phyloP scores from a whole-genome alignment of 441 rosid species.

The Francoa sonchifolia region DNA sequence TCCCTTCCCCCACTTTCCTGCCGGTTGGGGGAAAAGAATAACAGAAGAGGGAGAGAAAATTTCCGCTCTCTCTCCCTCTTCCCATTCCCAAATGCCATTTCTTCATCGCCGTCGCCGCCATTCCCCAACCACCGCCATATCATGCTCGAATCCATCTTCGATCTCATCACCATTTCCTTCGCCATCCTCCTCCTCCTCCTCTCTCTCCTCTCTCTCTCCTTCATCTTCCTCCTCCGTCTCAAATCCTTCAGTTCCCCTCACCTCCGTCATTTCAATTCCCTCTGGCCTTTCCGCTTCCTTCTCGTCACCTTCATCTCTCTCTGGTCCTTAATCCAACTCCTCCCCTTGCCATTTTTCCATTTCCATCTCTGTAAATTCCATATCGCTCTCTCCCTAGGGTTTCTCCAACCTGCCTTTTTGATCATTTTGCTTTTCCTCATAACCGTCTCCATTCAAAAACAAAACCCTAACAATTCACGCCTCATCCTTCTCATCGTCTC shows the following conservation, averaged over 20 bases:
- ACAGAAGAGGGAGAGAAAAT: no score
- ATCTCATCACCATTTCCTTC: conserved; percentile 21
- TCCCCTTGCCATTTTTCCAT: conserved; percentile 32
- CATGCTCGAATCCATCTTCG: conserved; percentile 20
- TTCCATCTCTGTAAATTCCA: conserved; percentile 28
- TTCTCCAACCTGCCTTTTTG: conserved; percentile 41
- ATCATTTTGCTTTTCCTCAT: conserved; percentile 37
- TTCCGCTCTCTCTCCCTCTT: no score
- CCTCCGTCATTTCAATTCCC: conserved; percentile 35
- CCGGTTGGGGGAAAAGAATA: no score
- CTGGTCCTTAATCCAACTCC: conserved; percentile 34
- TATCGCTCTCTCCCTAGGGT: conserved; percentile 34
- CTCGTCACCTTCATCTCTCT: conserved; percentile 28
- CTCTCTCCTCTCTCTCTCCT: conserved; percentile 25
- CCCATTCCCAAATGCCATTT: no score
- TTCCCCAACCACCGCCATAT: no score
- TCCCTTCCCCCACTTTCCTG: no score
- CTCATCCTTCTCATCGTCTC: conserved; percentile 20
- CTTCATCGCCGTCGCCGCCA: conserved; percentile 9
- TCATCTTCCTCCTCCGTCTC: conserved; percentile 28
- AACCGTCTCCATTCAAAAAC: conserved; percentile 31
- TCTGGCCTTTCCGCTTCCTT: conserved; percentile 41
- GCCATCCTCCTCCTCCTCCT: conserved; percentile 23
- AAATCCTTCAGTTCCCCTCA: conserved; percentile 23
- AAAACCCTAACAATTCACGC: conserved; percentile 16